These are phyloP conservation scores for Pythium grandisporangium DNA, from an alignment of 352 stramenopile species.

Conservation along the genomic window DNA sequence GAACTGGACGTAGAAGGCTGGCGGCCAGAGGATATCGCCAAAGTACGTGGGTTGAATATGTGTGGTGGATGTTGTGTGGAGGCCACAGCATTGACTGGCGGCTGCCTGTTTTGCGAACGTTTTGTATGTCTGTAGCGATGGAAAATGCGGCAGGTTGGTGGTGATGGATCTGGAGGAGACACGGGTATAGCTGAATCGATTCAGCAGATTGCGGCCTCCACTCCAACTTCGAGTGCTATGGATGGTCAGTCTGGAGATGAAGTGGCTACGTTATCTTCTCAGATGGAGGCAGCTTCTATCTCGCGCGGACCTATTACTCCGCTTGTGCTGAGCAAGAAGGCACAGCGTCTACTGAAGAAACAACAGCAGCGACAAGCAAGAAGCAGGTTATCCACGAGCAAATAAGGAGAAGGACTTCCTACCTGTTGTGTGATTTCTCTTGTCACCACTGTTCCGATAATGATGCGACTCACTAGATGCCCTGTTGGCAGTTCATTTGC, in stretches of 20 bases:
- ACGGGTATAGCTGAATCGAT: too few species aligned
- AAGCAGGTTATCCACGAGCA: too few species aligned
- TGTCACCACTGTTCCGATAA: too few species aligned
- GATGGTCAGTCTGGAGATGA: too few species aligned
- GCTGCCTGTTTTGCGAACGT: slow-evolving; percentile 4
- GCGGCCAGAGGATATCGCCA: slow-evolving; percentile 37
- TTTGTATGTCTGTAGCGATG: slow-evolving; percentile 6
- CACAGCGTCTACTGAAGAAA: slow-evolving; percentile 15
- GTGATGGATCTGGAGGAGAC: not conserved
- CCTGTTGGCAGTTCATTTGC: too few species aligned
- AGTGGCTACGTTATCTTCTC: too few species aligned
- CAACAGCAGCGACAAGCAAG: not conserved
- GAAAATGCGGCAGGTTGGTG: not conserved
- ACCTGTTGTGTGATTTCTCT: too few species aligned
- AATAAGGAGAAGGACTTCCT: too few species aligned
- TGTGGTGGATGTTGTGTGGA: not conserved
- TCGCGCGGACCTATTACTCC: not conserved
- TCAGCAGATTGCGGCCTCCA: too few species aligned
- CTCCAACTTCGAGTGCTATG: not conserved
- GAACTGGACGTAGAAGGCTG: slow-evolving; percentile 51
- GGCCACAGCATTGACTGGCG: slow-evolving; percentile 8
- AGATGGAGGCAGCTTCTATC: too few species aligned
- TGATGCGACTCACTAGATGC: too few species aligned
- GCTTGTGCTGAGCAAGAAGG: slow-evolving; percentile 15
- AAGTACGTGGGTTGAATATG: slow-evolving; percentile 18